Conservation (phyloP, 2,329 filamentous ascomycete genomes). For the Colletotrichum sp. region DNA sequence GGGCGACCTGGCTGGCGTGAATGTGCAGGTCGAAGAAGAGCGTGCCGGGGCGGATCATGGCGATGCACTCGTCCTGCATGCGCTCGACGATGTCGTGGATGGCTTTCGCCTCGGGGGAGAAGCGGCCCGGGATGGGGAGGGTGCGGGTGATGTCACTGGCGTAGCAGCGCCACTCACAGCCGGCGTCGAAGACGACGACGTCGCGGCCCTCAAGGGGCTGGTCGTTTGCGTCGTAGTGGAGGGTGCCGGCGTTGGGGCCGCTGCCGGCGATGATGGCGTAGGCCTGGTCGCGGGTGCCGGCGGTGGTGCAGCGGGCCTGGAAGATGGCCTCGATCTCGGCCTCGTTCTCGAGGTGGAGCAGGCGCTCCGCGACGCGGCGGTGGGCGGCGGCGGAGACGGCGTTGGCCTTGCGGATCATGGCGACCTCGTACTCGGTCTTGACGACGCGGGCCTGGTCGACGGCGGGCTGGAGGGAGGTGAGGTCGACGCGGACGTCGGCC, state of each 20-base stretch:
- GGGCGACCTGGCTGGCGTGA: constrained; percentile 74
- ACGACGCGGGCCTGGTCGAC: constrained; percentile 82
- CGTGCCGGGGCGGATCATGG: constrained; percentile 70
- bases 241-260: constrained; percentile 79
- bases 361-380: constrained; percentile 68
- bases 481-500: constrained; percentile 48
- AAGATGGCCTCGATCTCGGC: constrained; percentile 84
- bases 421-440: constrained; percentile 87
- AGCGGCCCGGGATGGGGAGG: constrained; percentile 75
- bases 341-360: constrained; percentile 74
- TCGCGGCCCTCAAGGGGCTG: constrained; percentile 72
- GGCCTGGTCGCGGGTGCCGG: constrained; percentile 77
- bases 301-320: constrained; percentile 71
- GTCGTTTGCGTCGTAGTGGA: constrained; percentile 88
- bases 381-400: constrained; percentile 81
- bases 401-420: constrained; percentile 81
- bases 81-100: constrained; percentile 80
- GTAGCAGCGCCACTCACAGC: constrained; percentile 84
- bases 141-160: constrained; percentile 91
- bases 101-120: constrained; percentile 69
- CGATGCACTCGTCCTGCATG: constrained; percentile 82
- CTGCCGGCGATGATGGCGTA: constrained; percentile 90
- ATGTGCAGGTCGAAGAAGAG: constrained; percentile 76
- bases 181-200: constrained; percentile 85
- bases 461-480: constrained; percentile 63